These are phyloP conservation scores for Moringa oleifera DNA, from an alignment of 345 rosid species.

Conservation along the genomic window DNA sequence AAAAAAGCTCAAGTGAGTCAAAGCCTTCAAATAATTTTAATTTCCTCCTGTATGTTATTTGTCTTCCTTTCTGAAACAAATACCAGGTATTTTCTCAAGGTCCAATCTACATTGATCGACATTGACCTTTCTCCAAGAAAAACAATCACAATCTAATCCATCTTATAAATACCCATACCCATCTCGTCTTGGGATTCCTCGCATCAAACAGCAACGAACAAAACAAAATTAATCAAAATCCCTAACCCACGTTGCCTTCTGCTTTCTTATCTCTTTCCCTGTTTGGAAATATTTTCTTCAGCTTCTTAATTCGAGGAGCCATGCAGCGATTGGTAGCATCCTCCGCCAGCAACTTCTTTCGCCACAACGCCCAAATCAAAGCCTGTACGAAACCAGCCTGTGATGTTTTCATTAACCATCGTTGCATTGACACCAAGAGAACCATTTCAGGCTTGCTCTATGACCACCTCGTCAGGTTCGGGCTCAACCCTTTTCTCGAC, in stretches of 20 bases:
- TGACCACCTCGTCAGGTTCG: constrained; percentile 36
- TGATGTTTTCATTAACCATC: constrained; percentile 81
- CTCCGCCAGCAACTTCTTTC: constrained; percentile 21
- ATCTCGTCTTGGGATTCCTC: constrained; percentile 12
- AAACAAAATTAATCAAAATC: neutral
- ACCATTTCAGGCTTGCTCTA: constrained; percentile 62
- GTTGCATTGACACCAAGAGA: constrained; percentile 75
- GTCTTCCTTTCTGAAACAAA: neutral
- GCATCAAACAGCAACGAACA: constrained; percentile 10
- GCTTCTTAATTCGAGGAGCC: constrained; percentile 20
- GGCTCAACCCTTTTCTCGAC: constrained; percentile 58
- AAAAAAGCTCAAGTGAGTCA: neutral
- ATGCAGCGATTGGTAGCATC: constrained; percentile 43
- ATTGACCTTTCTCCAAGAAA: no score
- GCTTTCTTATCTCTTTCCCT: no score
- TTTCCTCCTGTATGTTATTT: neutral
- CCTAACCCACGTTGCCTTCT: neutral
- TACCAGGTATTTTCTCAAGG: constrained; percentile 27
- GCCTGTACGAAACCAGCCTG: constrained; percentile 19
- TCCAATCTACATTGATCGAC: constrained; percentile 23
- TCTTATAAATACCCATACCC: constrained; percentile 13
- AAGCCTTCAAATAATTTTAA: neutral
- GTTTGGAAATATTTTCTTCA: neutral
- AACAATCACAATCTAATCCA: no score
- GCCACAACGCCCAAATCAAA: constrained; percentile 8